phyloP scores from a whole-genome alignment of 306 rosid species.

The Dalbergia cochinchinensis region DNA sequence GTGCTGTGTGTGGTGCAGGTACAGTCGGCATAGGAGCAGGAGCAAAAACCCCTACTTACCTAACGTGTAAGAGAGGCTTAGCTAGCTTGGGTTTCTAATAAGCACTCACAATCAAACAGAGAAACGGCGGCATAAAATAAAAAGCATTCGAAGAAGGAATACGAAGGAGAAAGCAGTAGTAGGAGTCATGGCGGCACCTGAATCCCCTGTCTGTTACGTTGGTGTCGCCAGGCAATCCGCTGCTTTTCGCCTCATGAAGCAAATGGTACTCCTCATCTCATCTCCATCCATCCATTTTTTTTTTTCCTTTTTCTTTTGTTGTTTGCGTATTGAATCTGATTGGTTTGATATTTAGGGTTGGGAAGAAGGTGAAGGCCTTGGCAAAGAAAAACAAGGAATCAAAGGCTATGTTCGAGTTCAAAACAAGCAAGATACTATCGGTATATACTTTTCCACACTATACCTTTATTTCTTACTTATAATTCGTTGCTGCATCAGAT shows the following conservation, averaged over 20 bases:
- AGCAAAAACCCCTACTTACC: too few species aligned
- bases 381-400: constrained; percentile 95
- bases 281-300: not conserved
- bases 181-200: constrained; percentile 88
- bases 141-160: not conserved
- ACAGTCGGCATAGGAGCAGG: not conserved
- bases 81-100: not conserved
- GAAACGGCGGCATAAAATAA: not conserved
- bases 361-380: constrained; percentile 99
- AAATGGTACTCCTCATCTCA: constrained; percentile 68
- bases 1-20: not conserved
- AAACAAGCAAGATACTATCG: constrained; percentile 89
- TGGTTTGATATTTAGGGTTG: constrained; percentile 67
- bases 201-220: constrained; percentile 86
- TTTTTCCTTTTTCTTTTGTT: not conserved
- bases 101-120: not conserved
- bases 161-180: not conserved
- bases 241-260: constrained; percentile 97
- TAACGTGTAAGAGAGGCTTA: not conserved
- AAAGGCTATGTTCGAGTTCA: constrained; percentile 81
- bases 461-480: not conserved
- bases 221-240: constrained; percentile 92
- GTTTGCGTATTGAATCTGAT: not conserved
- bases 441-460: constrained; percentile 36
- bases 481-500: not conserved